Percentiles rank a stretch among this genome's conserved stretches.
Conservation (phyloP, 148 eudicot genomes). For the Heliamphora exappendiculata region DNA sequence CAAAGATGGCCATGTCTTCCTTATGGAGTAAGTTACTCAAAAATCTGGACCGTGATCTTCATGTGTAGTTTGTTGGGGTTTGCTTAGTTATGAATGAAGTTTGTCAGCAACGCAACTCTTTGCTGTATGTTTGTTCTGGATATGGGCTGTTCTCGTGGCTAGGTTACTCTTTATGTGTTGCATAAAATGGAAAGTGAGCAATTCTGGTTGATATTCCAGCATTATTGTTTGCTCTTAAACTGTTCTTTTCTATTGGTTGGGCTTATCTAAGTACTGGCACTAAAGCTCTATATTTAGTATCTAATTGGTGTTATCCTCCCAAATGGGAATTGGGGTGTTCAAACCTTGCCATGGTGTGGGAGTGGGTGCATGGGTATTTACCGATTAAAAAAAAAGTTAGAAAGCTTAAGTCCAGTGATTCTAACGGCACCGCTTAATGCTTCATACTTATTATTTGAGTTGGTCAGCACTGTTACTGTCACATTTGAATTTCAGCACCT, state of each 20-base stretch:
- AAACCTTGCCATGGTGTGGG: neutral
- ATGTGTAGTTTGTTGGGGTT: neutral
- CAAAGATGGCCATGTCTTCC: constrained; percentile 92
- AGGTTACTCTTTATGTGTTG: neutral
- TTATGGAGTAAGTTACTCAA: constrained; percentile 77
- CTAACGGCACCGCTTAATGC: neutral
- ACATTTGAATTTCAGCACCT: neutral
- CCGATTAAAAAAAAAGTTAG: too few relatives aligned
- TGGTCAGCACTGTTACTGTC: too few relatives aligned
- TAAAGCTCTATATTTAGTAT: neutral
- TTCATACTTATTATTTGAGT: neutral
- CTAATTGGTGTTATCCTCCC: too few relatives aligned
- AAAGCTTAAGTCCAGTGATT: neutral
- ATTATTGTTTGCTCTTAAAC: neutral
- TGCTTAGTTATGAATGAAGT: neutral
- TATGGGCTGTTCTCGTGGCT: neutral
- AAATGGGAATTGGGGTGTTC: neutral
- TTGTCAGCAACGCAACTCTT: neutral
- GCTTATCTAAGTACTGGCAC: neutral
- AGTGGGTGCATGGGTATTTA: too few relatives aligned
- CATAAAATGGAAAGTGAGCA: neutral
- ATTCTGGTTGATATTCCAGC: neutral
- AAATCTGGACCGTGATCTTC: neutral
- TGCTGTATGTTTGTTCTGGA: neutral
- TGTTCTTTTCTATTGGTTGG: neutral